Base-by-base conservation (phyloP, 2,329 filamentous ascomycete species). In the Trichoderma afroharzianum region DNA sequence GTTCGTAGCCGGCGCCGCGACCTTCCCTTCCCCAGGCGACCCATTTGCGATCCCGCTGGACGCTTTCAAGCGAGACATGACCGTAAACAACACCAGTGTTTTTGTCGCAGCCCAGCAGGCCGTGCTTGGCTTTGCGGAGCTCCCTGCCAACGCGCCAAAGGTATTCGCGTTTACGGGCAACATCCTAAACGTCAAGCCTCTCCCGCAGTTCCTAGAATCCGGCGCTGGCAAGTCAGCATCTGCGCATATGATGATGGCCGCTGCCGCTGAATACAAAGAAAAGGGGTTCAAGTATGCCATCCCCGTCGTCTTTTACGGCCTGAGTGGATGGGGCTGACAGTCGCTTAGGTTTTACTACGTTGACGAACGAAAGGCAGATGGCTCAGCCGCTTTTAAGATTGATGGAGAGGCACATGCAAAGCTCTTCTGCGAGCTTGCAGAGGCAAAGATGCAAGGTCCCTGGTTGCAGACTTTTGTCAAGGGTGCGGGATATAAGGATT, bases 151-250 rank as follows among this genome's bases (percentile, higher is more conserved):
- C 15, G 63, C 63, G 11, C 32, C 63, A 43, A 67, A 7, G 24
- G 63, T 67, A 15, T 67, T 67, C 18, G 63, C 63, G 3, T 67
- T 67, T 58, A 67, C 63, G 33, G 63, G 63, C 63, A 67, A 67
- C 50, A 67, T 67, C 33, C 33, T 67, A 15, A 67, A 67, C 33
- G 63, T 67, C 63, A 67, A 6, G 63, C 63, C 63, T 11, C 63
- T 67, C 24, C 50, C 63, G 24, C 63, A 67, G 12, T 68, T 68
- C 33, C 64, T 68, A 3, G 63, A 67, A 58, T 68, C 64, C 18
- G 64, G 64, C 18, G 53, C 53, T n/a, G 64, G 64, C 33, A 68
- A 68, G 53, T 59, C 64, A n/a, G 64, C 53, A 58, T 58, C 64
- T 32, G 64, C 64, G 7, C 64, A 68, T 53, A 68, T 68, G 53